These are phyloP conservation scores for Magnaporthales sp. DNA, from an alignment of 2,329 filamentous ascomycete genomes.

Conservation along the genomic window DNA sequence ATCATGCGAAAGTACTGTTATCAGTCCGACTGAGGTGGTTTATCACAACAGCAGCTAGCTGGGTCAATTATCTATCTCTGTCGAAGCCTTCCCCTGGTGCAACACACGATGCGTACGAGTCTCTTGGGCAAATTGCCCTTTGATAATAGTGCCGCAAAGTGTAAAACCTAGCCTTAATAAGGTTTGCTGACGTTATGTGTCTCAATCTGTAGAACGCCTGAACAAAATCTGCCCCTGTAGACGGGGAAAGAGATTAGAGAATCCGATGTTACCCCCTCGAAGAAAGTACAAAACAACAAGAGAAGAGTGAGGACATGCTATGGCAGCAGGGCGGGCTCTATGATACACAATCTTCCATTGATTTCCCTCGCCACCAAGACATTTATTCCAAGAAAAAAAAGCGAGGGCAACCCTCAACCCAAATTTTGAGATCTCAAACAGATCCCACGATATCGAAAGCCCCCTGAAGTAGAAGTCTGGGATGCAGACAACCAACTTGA, in stretches of 20 bases:
- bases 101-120: not conserved
- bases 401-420: not conserved
- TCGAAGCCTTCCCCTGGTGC: no score
- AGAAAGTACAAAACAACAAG: not conserved
- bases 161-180: not conserved
- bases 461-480: no score
- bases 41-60: no score
- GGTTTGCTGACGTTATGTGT: not conserved
- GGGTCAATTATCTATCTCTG: no score
- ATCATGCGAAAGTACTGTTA: not conserved
- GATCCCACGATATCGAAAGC: not conserved
- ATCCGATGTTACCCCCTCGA: no score
- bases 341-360: not conserved
- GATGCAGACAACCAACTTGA: not conserved
- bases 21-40: no score
- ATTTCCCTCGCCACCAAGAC: not conserved
- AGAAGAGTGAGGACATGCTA: not conserved
- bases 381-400: not conserved
- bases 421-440: not conserved
- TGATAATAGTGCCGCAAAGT: no score
- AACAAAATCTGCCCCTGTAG: not conserved
- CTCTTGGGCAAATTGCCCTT: not conserved
- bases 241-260: not conserved
- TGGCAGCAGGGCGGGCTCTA: not conserved
- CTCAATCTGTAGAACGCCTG: not conserved